These are phyloP conservation scores for Mimosa bimucronata DNA, from an alignment of 306 rosid genomes.

Conservation along the genomic window DNA sequence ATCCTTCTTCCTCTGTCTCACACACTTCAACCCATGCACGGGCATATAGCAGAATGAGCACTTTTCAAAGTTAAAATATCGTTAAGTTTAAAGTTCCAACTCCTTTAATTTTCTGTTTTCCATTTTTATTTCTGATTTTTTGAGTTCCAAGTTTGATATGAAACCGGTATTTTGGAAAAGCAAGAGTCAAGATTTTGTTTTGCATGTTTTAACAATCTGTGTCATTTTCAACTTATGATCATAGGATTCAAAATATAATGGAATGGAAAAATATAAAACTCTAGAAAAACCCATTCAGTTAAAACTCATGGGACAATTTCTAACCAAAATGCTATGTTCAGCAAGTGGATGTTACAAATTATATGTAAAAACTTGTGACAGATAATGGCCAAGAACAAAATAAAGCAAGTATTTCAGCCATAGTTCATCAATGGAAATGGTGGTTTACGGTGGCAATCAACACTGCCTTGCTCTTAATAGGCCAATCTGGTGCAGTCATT, in stretches of 20 bases:
- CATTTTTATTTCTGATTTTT: not conserved
- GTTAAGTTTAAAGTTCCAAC: not conserved
- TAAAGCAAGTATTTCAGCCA: not conserved
- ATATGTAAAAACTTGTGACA: not conserved
- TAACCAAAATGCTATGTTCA: not conserved
- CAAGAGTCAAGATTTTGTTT: conserved; percentile 9
- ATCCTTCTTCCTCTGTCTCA: not conserved
- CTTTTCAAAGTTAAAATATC: not conserved
- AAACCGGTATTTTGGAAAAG: not conserved
- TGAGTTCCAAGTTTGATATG: not conserved
- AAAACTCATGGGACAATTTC: not conserved
- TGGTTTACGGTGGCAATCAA: conserved; percentile 62
- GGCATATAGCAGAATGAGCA: not conserved
- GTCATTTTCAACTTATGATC: not conserved
- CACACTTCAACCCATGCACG: not conserved
- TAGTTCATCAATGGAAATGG: conserved; percentile 58
- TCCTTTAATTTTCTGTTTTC: not conserved
- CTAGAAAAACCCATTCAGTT: not conserved
- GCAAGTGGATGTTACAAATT: not conserved
- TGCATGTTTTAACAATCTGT: not conserved
- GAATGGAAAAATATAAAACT: not conserved
- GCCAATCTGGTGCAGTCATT: conserved; percentile 72
- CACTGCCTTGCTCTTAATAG: conserved; percentile 58
- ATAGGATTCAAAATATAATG: not conserved
- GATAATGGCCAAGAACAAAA: conserved; percentile 10